Evolutionary conservation across 2,329 filamentous ascomycete genomes (phyloP), one percentile per base, ranked within the genome.

Genomic region (Ceratocystiopsis brevicomis): DNA sequence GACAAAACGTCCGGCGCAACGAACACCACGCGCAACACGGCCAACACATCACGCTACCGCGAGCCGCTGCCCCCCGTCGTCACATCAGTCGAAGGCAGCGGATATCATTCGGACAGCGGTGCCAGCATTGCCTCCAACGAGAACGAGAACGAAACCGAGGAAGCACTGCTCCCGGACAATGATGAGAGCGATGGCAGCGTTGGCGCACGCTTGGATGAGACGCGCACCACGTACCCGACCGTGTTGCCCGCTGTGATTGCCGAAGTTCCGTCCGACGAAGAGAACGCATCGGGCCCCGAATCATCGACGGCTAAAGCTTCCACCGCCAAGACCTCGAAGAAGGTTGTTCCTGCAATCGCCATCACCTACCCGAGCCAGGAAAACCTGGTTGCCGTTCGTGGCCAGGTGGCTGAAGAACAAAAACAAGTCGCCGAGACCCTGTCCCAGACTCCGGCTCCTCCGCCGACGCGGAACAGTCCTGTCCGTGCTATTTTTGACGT

Each of bases 1-100:
- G 25, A 30, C 25, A 8, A 30, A 9, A 2, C 25, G 10, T 6
- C 25, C 25, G 10, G 25, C 10, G 25, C 25, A 8, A 58, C 64
- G 4, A 71, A 18, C 2, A 8, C 2, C 3, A n/a, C 38, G 4
- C 42, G 66, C 47, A 68, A 70, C 45, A 61, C 63, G 39, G 68
- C 71, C 21, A 75, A 76, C 46, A 73, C 66, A 13, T 71, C 69
- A 9, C 67, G 66, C 50, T 67, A 67, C 48, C 64, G 71, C 42
- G 73, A 81, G 48, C 80, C 82, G 15, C 56, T 85, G 33, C 76
- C 81, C 5, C 78, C 78, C 1, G 69, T 83, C 15, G 76, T 82
- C 13, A 80, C 78, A 0, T 77, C 76, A 1, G 69, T 79, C 16
- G 78, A 86, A 53, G 74, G 71, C 11, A 69, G 60, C 44, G 77